Base-by-base conservation (phyloP, 2,329 filamentous ascomycete species). In the Falciphora oryzae region DNA sequence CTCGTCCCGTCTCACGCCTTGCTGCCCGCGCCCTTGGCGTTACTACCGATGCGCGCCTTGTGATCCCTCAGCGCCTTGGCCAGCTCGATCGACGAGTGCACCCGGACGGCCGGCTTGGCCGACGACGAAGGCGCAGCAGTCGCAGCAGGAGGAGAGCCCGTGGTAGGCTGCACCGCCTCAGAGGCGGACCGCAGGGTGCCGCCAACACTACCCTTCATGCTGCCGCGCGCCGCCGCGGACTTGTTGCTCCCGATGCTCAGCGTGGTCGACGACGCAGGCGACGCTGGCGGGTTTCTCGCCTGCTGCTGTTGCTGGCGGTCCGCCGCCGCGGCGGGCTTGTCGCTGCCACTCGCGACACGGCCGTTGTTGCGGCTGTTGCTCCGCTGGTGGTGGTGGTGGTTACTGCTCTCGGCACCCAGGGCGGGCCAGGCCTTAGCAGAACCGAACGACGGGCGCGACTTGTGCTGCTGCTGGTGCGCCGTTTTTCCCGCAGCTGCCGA, bases 371-470 rank as follows among this genome's bases (percentile, higher is more conserved):
- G 13, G 38, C 38, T 22, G 38, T 5, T 22, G 38, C 38, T 8
- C 3, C 4, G 13, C 38, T n/a, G 22, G 2, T 53, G 18, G 8
- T 53, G 44, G 22, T 10, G 16, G 18, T 16, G 16, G 44, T 13
- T 53, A 28, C 38, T 35, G 28, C 28, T 62, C 38, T 56, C 28
- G 50, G 27, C 44, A n/a, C 61, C 38, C 28, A 57, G 61, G n/a
- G 28, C 56, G 61, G 61, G 61, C 61, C 61, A 57, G 18, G 61
- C 61, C 28, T 25, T 32, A 3, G 29, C 27, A 7, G 61, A 56
- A 28, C 27, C 61, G 13, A 27, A 2, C 5, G 61, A n/a, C 22
- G 61, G 44, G n/a, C 29, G 25, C 44, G 25, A 18, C 28, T 32
- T 35, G 35, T 44, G 61, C 25, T 62, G 35, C 27, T 16, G n/a